phyloP scores from a whole-genome alignment of 345 rosid species.

The Eucalyptus cladocalyx region DNA sequence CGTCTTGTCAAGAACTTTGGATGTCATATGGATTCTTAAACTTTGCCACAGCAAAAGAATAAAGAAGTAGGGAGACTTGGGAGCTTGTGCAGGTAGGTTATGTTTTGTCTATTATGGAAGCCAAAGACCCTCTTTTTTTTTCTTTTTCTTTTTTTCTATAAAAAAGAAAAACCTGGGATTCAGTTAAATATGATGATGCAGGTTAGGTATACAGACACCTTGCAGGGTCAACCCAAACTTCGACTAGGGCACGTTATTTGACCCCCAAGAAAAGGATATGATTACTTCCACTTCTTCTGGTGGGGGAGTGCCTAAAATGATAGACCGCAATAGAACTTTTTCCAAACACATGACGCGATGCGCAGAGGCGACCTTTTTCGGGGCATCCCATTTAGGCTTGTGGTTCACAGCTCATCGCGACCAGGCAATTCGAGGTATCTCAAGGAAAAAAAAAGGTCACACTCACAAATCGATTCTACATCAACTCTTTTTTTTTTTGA shows the following conservation, averaged over 20 bases:
- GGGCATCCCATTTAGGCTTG: background rate
- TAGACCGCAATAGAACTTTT: background rate
- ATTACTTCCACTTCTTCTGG: background rate
- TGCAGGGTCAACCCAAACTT: background rate
- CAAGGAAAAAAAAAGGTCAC: background rate
- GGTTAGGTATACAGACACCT: background rate
- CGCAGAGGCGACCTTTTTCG: background rate
- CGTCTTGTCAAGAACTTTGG: background rate
- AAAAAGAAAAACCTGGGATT: background rate
- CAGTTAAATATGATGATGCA: background rate
- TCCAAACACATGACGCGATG: background rate
- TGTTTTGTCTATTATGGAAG: background rate
- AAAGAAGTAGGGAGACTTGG: background rate
- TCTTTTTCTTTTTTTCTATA: background rate
- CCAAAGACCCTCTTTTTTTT: background rate
- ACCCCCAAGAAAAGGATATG: background rate
- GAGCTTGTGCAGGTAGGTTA: background rate
- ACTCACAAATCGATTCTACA: background rate
- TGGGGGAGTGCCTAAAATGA: background rate
- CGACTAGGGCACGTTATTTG: background rate
- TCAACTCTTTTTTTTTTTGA: background rate
- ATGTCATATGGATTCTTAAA: background rate
- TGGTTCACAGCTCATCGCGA: background rate
- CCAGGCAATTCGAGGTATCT: background rate
- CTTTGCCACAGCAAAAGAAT: background rate